Evolutionary conservation across 495 filamentous ascomycete species (phyloP).

Genomic region (Oidiodendron maius): DNA sequence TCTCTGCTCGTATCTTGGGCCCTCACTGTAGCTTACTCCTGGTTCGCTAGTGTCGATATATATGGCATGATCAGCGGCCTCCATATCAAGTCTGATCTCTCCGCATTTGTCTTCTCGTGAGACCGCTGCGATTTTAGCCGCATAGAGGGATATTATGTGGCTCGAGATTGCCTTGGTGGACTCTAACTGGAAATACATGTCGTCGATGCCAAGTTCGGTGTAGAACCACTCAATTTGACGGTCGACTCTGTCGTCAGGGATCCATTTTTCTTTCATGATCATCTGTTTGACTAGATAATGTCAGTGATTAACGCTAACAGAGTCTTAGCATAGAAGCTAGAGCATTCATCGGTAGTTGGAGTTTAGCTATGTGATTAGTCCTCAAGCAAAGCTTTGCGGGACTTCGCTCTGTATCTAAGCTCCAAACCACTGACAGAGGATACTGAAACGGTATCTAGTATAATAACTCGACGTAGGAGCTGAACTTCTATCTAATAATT

Average conservation of each 20-base stretch:
- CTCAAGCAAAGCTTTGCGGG: neutral
- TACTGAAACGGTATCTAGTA: too few species aligned
- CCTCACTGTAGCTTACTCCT: slow-evolving; percentile 64
- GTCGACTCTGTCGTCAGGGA: slow-evolving; percentile 75
- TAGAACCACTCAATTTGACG: slow-evolving; percentile 96
- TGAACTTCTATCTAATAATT: slow-evolving; percentile 29
- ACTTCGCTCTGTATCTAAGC: too few species aligned
- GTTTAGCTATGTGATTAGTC: neutral
- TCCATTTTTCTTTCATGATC: slow-evolving; percentile 52
- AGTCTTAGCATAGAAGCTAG: neutral
- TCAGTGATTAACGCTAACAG: slow-evolving; percentile 10
- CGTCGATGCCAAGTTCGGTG: slow-evolving; percentile 92
- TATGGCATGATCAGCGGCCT: slow-evolving; percentile 88
- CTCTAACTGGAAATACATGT: slow-evolving; percentile 97
- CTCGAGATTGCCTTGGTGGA: slow-evolving; percentile 79
- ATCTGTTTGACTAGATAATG: slow-evolving; percentile 14
- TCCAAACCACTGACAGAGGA: too few species aligned
- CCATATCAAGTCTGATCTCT: slow-evolving; percentile 93
- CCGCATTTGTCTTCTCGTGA: slow-evolving; percentile 91
- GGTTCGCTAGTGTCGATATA: slow-evolving; percentile 97
- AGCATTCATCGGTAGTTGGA: neutral
- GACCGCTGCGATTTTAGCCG: slow-evolving; percentile 92
- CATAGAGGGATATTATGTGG: slow-evolving; percentile 92
- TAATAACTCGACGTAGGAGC: neutral
- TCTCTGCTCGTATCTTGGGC: slow-evolving; percentile 85